Conservation (phyloP, 257 asterid species). For the Solanum raphanifolium region DNA sequence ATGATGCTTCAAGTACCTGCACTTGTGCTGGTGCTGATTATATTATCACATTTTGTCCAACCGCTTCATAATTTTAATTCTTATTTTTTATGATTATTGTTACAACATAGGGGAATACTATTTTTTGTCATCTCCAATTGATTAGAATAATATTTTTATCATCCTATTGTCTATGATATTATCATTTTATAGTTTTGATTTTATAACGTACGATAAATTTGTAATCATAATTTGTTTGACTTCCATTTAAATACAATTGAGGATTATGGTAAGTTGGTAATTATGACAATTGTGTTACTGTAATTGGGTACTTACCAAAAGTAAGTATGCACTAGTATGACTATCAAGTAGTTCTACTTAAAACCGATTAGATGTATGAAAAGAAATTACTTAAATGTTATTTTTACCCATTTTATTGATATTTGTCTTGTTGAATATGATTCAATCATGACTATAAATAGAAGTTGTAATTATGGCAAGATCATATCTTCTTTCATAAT, state of each 20-base stretch:
- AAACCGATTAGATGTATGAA: neutral
- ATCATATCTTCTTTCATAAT: too few relatives aligned
- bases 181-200: neutral
- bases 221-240: too few relatives aligned
- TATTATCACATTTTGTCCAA: conserved; percentile 73
- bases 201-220: too few relatives aligned
- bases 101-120: too few relatives aligned
- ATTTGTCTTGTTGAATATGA: neutral
- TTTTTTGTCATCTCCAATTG: neutral
- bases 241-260: too few relatives aligned
- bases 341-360: neutral
- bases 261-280: neutral
- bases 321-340: neutral
- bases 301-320: neutral
- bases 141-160: neutral
- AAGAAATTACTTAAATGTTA: too few relatives aligned
- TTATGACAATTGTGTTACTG: neutral
- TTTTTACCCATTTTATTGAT: neutral
- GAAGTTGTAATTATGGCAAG: neutral
- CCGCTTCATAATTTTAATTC: neutral
- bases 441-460: neutral
- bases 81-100: neutral
- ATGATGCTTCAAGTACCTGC: conserved; percentile 64
- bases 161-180: neutral
- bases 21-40: conserved; percentile 68